Evolutionary conservation across 83 land plant genomes (phyloP).

Genomic region (Picea engelmannii): DNA sequence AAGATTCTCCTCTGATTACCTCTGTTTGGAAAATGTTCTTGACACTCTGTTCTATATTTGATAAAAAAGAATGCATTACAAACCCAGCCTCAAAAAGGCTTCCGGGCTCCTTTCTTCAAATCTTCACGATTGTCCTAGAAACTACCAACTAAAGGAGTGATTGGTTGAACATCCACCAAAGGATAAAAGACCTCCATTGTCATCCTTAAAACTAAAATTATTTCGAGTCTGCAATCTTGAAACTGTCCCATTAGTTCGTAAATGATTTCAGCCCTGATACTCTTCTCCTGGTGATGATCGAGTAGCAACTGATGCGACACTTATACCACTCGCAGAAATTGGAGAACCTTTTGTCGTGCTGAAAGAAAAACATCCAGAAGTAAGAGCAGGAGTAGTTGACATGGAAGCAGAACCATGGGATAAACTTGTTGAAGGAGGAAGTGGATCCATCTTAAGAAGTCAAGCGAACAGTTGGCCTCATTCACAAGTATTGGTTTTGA

Average conservation of each 20-base stretch:
- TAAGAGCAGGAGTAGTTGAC: slow-evolving; percentile 27
- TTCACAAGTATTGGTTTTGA: slow-evolving; percentile 38
- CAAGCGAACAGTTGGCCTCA: slow-evolving; percentile 32
- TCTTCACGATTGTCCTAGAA: no score
- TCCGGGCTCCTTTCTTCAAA: no score
- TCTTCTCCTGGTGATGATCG: slow-evolving; percentile 29
- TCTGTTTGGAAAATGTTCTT: no score
- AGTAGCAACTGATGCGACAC: slow-evolving; percentile 2
- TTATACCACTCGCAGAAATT: no score
- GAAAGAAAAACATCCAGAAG: slow-evolving; percentile 26
- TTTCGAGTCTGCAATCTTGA: slow-evolving; percentile 31
- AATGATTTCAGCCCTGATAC: slow-evolving; percentile 39
- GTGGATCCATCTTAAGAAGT: slow-evolving; percentile 91
- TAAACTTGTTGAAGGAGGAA: slow-evolving; percentile 57
- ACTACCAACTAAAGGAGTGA: slow-evolving; percentile 63
- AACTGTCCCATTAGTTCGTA: slow-evolving; percentile 48
- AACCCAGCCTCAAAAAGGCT: no score
- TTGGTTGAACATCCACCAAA: slow-evolving; percentile 89
- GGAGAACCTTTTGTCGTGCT: slow-evolving; percentile 20
- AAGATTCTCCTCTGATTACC: no score
- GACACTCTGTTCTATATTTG: no score
- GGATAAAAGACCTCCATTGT: slow-evolving; percentile 96
- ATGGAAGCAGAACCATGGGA: slow-evolving; percentile 37
- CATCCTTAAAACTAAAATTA: slow-evolving; percentile 63
- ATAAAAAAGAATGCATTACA: no score